These are phyloP conservation scores for Rhynchospora tenuis DNA, from an alignment of 176 grass and related monocot species.

Conservation along the genomic window DNA sequence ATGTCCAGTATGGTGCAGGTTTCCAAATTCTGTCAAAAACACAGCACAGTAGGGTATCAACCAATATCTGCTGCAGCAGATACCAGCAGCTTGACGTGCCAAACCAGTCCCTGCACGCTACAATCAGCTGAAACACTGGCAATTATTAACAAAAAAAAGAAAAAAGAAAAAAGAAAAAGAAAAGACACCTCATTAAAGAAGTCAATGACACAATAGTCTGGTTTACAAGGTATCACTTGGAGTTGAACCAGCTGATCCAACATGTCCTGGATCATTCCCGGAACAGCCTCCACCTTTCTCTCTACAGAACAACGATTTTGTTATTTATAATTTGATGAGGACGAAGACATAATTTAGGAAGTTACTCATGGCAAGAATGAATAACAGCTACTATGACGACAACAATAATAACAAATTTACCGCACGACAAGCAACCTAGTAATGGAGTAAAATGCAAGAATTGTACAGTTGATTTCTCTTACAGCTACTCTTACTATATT, in stretches of 20 bases:
- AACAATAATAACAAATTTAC: neutral
- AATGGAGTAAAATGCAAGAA: neutral
- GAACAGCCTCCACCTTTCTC: constrained; percentile 63
- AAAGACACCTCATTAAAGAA: constrained; percentile 69
- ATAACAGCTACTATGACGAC: neutral
- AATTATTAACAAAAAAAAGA: neutral
- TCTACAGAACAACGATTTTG: constrained; percentile 33
- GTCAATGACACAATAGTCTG: constrained; percentile 91
- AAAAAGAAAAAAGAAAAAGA: neutral
- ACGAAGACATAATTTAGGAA: neutral
- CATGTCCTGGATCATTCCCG: constrained; percentile 54
- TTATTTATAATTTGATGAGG: neutral
- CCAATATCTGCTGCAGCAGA: neutral
- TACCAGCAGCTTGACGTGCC: neutral
- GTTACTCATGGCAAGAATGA: neutral
- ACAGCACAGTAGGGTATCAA: neutral
- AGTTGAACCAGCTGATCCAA: constrained; percentile 57
- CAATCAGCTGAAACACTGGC: neutral
- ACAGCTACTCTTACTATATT: neutral
- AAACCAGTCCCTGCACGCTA: neutral
- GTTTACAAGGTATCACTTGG: constrained; percentile 60
- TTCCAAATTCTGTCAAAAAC: neutral
- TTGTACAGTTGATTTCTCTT: neutral
- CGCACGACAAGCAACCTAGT: neutral
- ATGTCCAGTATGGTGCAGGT: neutral